Evolutionary conservation across 805 yeast genomes (phyloP).

Genomic region (Candida easanensis): DNA sequence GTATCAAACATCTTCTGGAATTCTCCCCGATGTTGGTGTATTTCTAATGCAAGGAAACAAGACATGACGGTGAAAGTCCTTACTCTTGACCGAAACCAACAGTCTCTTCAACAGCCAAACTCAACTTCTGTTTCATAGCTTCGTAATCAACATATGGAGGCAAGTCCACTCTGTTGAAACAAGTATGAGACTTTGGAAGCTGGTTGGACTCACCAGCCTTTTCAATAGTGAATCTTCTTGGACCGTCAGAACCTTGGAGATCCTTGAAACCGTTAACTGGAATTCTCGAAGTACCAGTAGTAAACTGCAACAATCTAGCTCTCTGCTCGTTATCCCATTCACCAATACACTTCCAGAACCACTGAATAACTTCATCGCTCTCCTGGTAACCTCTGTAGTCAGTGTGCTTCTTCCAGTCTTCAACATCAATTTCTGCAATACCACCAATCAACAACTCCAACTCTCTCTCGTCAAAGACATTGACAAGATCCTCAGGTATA

Average conservation of each 20-base stretch:
- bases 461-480: conserved; percentile 97
- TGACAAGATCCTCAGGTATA: conserved; percentile 94
- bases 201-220: conserved; percentile 94
- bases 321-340: conserved; percentile 97
- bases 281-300: conserved; percentile 98
- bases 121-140: conserved; percentile 80
- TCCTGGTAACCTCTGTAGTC: conserved; percentile 98
- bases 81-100: conserved; percentile 98
- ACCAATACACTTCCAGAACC: conserved; percentile 96
- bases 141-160: conserved; percentile 91
- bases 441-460: conserved; percentile 96
- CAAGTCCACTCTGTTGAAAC: conserved; percentile 97
- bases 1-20: too few relatives aligned
- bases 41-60: too few relatives aligned
- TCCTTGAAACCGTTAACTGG: conserved; percentile 99
- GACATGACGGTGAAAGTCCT: too few relatives aligned
- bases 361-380: conserved; percentile 91
- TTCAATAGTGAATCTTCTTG: conserved; percentile 97
- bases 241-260: conserved; percentile 98
- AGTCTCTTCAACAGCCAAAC: conserved; percentile 97
- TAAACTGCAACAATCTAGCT: conserved; percentile 92
- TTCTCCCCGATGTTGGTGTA: too few relatives aligned
- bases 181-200: conserved; percentile 95
- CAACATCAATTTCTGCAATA: conserved; percentile 94
- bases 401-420: conserved; percentile 98